phyloP scores from a whole-genome alignment of 495 filamentous ascomycete species.

The Lasiosphaeria miniovina region DNA sequence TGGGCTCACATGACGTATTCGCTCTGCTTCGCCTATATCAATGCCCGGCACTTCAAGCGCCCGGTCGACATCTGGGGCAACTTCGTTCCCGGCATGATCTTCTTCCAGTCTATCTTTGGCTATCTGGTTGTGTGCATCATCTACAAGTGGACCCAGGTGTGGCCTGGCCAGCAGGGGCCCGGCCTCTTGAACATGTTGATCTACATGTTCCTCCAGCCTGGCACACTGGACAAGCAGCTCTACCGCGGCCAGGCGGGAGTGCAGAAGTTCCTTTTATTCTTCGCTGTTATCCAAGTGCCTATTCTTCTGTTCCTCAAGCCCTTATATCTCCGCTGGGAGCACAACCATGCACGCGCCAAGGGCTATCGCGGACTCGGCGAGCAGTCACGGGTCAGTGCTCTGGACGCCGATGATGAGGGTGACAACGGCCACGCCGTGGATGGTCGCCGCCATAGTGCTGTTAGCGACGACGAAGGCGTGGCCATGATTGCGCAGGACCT shows the following conservation, averaged over 20 bases:
- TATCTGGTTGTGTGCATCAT: slow-evolving; percentile 91
- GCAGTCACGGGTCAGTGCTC: slow-evolving; percentile 75
- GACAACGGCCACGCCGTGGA: slow-evolving; percentile 37
- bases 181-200: slow-evolving; percentile 98
- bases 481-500: slow-evolving; percentile 85
- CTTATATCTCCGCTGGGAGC: slow-evolving; percentile 85
- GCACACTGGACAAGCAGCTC: slow-evolving; percentile 63
- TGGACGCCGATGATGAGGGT: slow-evolving; percentile 76
- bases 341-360: slow-evolving; percentile 80
- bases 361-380: slow-evolving; percentile 94
- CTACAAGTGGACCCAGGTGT: slow-evolving; percentile 77
- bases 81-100: slow-evolving; percentile 96
- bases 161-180: slow-evolving; percentile 63
- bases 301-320: slow-evolving; percentile 93
- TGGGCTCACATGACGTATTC: slow-evolving; percentile 99
- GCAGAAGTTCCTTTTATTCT: slow-evolving; percentile 74
- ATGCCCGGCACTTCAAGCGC: slow-evolving; percentile 89
- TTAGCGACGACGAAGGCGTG: slow-evolving; percentile 78
- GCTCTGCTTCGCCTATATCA: slow-evolving; percentile 86
- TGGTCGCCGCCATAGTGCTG: slow-evolving; percentile 63
- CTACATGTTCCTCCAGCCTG: slow-evolving; percentile 96
- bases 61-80: slow-evolving; percentile 95
- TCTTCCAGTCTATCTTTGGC: slow-evolving; percentile 98
- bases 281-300: slow-evolving; percentile 84
- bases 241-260: slow-evolving; percentile 73